Evolutionary conservation across 768 basidiomycete species (phyloP).

Genomic region (Leccinum rimulosum): DNA sequence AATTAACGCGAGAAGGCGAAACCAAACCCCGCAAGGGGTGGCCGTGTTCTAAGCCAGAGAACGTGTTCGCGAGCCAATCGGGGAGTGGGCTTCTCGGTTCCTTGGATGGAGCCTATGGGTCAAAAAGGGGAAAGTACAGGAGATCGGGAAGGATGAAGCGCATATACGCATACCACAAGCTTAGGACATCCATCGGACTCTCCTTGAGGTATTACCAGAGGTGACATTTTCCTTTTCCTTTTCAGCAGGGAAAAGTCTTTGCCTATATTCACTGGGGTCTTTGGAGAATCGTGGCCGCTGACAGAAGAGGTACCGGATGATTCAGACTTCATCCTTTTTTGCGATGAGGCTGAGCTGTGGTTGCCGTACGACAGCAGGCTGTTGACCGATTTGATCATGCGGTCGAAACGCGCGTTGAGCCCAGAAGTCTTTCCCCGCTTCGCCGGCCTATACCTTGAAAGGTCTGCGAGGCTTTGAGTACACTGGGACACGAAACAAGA

Average conservation of each 20-base stretch:
- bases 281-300: conserved; percentile 40
- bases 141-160: conserved; percentile 15
- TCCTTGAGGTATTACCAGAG: neutral
- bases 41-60: conserved; percentile 40
- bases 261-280: conserved; percentile 41
- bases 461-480: conserved; percentile 9
- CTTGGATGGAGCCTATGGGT: conserved; percentile 20
- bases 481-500: neutral
- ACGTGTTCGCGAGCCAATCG: conserved; percentile 53
- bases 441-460: conserved; percentile 11
- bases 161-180: conserved; percentile 33
- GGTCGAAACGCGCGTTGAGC: conserved; percentile 61
- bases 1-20: conserved; percentile 18
- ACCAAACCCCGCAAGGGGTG: conserved; percentile 36
- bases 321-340: conserved; percentile 31
- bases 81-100: conserved; percentile 40
- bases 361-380: conserved; percentile 28
- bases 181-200: conserved; percentile 6
- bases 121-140: conserved; percentile 10
- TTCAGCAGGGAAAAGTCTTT: conserved; percentile 44
- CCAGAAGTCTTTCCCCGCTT: conserved; percentile 51
- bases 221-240: conserved; percentile 33
- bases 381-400: conserved; percentile 63
- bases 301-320: conserved; percentile 45
- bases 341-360: conserved; percentile 20